Conservation (phyloP, 306 rosid species). For the Cucurbita maxima region DNA sequence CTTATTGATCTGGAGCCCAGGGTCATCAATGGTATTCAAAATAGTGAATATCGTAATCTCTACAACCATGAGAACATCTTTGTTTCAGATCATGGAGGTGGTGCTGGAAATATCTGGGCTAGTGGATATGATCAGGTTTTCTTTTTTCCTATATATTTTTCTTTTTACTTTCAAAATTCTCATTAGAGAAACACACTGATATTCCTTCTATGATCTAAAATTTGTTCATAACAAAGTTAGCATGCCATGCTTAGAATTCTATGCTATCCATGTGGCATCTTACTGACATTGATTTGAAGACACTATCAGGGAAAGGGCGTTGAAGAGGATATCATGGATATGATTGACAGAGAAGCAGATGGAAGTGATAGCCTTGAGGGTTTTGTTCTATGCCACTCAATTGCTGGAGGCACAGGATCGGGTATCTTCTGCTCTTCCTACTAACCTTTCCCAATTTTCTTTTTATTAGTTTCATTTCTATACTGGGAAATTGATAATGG, state of each 20-base stretch:
- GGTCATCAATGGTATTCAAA: slow-evolving; percentile 90
- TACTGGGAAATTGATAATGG: not conserved
- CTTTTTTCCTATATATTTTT: not conserved
- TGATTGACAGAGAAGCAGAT: slow-evolving; percentile 99
- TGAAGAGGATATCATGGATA: slow-evolving; percentile 99
- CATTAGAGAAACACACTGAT: not conserved
- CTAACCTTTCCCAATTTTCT: not conserved
- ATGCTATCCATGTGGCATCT: not conserved
- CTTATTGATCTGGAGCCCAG: slow-evolving; percentile 93
- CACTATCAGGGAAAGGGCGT: slow-evolving; percentile 78
- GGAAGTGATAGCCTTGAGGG: slow-evolving; percentile 99
- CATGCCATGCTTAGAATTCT: not conserved
- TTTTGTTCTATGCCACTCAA: slow-evolving; percentile 93
- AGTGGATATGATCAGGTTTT: slow-evolving; percentile 94
- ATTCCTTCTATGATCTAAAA: not conserved
- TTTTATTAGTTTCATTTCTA: not conserved
- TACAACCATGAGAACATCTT: slow-evolving; percentile 91
- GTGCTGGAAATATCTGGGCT: slow-evolving; percentile 98
- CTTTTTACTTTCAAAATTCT: not conserved
- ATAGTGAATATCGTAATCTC: slow-evolving; percentile 82
- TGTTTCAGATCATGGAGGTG: slow-evolving; percentile 92
- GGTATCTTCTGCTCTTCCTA: slow-evolving; percentile 30
- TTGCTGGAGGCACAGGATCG: slow-evolving; percentile 99
- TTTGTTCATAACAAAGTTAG: not conserved
- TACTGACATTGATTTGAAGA: slow-evolving; percentile 1